Base-by-base conservation (phyloP, 805 yeast species). In the Ogataea pilisensis region DNA sequence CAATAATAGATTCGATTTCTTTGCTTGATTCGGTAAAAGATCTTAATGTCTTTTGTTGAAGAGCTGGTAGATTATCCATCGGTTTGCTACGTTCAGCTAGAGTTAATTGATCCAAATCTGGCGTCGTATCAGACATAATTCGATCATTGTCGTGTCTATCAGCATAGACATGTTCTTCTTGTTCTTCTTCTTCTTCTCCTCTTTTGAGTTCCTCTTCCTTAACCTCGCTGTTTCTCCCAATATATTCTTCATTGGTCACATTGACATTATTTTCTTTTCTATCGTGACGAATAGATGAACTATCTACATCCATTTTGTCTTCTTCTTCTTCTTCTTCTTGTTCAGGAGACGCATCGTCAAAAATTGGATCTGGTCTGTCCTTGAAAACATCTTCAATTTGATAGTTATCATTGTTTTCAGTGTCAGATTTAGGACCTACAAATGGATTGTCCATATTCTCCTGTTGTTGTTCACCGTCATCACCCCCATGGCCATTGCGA, bases 101-200 rank as follows among this genome's bases (percentile, higher is more conserved):
- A 2, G 50, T 46, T 20, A 50, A 36, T 17, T 48, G 50, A 17
- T 48, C 43, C 30, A 50, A 24, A 29, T 50, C 48, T 7, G 54
- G 54, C 18, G 54, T 50, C 5, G 49, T 48, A 28, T 50, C 54
- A 3, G 52, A 48, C 51, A 48, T 46, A 21, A 37, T 31, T 21
- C 36, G 35, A 33, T n/a, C n/a, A n/a, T n/a, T n/a, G n/a, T n/a
- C n/a, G n/a, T n/a, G n/a, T n/a, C n/a, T n/a, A n/a, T n/a, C 34
- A 33, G 7, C 18, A 16, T 11, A 35, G n/a, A 25, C 16, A 4
- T 26, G 20, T 12, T 35, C 32, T 12, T 28, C 36, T n/a, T 18
- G 19, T 13, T 6, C 38, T 18, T 17, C 41, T 1, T 34, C 43
- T 28, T 18, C 31, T 16, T 20, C 31, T 13, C 17, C n/a, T n/a